Evolutionary conservation across 108 stramenopile species (phyloP), one percentile per base, ranked within the genome.

Genomic region (Nannochloropsis gaditana): DNA sequence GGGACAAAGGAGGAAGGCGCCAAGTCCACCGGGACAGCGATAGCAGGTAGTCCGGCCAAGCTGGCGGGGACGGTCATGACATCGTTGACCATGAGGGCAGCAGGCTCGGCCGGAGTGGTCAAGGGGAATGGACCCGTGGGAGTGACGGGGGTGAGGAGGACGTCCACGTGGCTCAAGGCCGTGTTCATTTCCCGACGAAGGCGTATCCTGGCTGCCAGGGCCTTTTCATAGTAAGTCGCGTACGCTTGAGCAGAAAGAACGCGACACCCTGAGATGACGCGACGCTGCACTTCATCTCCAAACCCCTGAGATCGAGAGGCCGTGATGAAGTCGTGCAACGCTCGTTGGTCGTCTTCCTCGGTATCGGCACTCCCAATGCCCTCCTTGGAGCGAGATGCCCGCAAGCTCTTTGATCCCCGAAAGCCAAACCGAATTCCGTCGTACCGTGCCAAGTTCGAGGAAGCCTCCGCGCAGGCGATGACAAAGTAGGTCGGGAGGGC

Each of bases 41-140:
- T 85, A 19, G 94, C 92, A 19, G 95, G 95, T 21, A 95, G 91
- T 10, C 95, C 95, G 43, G 93, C 94, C 44, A 96, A 87, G 84
- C 93, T 94, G 45, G 93, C 90, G 2, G 95, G 95, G 45, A 95
- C 93, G 41, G 96, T 96, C 95, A 96, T 95, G 84, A 95, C 90
- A 88, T 96, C 96, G 90, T 95, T 96, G 21, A 93, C 93, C 90
- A 95, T 93, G 84, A 92, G 94, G 79, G 41, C 80, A 82, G 79
- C 81, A 81, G 73, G 11, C 83, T 10, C 43, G 45, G 9, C 89
- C 85, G 81, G 93, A 89, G 43, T 93, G 81, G 86, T 83, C 42
- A 31, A 80, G 82, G 45, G 95, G 93, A 83, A 90, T 84, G 9
- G 92, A 92, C 11, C 80, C 21, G 80, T 31, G 80, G 94, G 86